phyloP scores from a whole-genome alignment of 768 basidiomycete species.

The Hortiboletus flavorubellus region DNA sequence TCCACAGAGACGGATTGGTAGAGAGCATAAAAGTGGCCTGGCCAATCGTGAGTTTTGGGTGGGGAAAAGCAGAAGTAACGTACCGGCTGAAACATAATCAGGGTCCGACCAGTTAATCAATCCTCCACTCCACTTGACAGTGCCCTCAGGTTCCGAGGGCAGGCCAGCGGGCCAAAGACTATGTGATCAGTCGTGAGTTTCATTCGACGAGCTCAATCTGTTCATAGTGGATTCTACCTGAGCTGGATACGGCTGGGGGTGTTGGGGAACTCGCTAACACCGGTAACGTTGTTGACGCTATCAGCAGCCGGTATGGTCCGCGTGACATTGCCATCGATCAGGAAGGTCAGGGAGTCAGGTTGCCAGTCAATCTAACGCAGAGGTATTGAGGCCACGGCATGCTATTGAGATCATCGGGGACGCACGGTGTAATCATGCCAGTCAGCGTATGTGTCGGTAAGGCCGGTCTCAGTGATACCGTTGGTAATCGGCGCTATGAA shows the following conservation, averaged over 20 bases:
- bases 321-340: conserved; percentile 67
- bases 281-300: conserved; percentile 46
- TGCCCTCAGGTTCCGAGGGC: conserved; percentile 55
- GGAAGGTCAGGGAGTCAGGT: conserved; percentile 59
- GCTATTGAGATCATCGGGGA: not conserved
- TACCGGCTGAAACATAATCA: conserved; percentile 68
- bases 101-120: conserved; percentile 80
- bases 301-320: conserved; percentile 65
- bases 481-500: conserved; percentile 43
- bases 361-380: conserved; percentile 73
- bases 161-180: conserved; percentile 85
- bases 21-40: conserved; percentile 69
- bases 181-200: conserved; percentile 2
- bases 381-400: not conserved
- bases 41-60: not conserved
- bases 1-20: conserved; percentile 60
- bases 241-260: conserved; percentile 82
- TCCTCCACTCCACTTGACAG: conserved; percentile 76
- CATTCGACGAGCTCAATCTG: not conserved
- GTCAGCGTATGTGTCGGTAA: conserved; percentile 62
- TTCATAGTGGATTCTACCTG: conserved; percentile 43
- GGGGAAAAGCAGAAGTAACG: not conserved
- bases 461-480: conserved; percentile 45
- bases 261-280: conserved; percentile 62
- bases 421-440: conserved; percentile 77